These are phyloP conservation scores for Hygrophorus pudorinus DNA, from an alignment of 768 basidiomycete genomes.

Conservation along the genomic window DNA sequence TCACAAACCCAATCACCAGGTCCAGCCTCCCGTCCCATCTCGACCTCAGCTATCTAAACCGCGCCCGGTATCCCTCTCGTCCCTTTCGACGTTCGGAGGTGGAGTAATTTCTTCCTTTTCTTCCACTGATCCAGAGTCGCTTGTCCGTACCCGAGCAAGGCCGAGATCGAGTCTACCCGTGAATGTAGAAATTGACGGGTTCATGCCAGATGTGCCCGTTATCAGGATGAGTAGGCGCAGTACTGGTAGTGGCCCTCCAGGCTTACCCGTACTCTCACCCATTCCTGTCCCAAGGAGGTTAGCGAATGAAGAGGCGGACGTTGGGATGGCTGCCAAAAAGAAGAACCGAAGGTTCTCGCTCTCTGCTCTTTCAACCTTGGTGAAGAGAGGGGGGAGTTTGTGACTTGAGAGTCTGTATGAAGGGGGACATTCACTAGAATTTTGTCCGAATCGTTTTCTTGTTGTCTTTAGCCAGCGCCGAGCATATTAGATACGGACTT, in stretches of 20 bases:
- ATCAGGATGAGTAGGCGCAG: not conserved
- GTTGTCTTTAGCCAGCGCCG: too few relatives aligned
- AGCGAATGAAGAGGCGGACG: not conserved
- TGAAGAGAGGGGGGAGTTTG: not conserved
- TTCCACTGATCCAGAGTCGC: constrained; percentile 3
- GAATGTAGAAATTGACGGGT: constrained; percentile 1
- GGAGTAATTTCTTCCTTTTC: constrained; percentile 11
- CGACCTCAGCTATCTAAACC: not conserved
- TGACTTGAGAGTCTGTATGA: too few relatives aligned
- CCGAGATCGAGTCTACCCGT: not conserved
- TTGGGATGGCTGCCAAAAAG: constrained; percentile 9
- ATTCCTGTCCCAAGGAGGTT: too few relatives aligned
- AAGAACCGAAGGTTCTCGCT: constrained; percentile 22
- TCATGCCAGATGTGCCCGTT: not conserved
- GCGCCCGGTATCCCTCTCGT: constrained; percentile 26
- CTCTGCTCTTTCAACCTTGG: constrained; percentile 19
- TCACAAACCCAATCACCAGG: not conserved
- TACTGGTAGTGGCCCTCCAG: not conserved
- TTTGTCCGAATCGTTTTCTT: too few relatives aligned
- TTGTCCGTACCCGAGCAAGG: constrained; percentile 3
- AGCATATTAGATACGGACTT: too few relatives aligned
- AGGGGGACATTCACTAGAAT: too few relatives aligned
- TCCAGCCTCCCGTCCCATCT: too few relatives aligned
- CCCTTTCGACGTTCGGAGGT: constrained; percentile 12
- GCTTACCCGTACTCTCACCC: not conserved